phyloP scores from a whole-genome alignment of 805 yeast species.

The Candida verbasci region DNA sequence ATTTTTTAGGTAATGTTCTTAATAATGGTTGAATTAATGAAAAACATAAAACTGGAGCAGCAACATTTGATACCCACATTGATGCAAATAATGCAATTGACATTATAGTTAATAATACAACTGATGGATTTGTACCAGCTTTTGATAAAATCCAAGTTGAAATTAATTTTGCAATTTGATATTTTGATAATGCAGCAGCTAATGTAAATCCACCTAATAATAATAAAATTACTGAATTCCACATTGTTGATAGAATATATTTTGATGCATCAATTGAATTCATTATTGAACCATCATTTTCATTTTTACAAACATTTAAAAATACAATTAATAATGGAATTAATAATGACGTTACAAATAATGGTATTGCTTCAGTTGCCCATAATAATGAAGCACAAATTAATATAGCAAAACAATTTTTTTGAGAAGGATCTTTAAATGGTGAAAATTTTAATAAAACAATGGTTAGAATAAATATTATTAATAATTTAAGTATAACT shows the following conservation, averaged over 20 bases:
- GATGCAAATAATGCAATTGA: slow-evolving; percentile 48
- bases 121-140: slow-evolving; percentile 50
- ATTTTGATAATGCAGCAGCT: slow-evolving; percentile 53
- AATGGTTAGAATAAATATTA: slow-evolving; percentile 47
- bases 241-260: slow-evolving; percentile 45
- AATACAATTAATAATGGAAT: slow-evolving; percentile 79
- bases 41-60: slow-evolving; percentile 52
- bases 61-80: slow-evolving; percentile 58
- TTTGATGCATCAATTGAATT: slow-evolving; percentile 37
- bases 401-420: slow-evolving; percentile 68
- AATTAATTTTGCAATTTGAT: slow-evolving; percentile 46
- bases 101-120: slow-evolving; percentile 46
- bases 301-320: slow-evolving; percentile 61
- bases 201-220: slow-evolving; percentile 52
- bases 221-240: slow-evolving; percentile 50
- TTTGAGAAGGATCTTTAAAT: slow-evolving; percentile 32
- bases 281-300: slow-evolving; percentile 44
- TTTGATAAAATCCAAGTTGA: slow-evolving; percentile 45
- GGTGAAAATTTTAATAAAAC: slow-evolving; percentile 24
- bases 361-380: slow-evolving; percentile 95
- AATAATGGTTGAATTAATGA: slow-evolving; percentile 48
- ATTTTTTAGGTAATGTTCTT: slow-evolving; percentile 39
- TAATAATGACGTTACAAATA: slow-evolving; percentile 81
- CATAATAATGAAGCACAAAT: slow-evolving; percentile 80
- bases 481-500: slow-evolving; percentile 36